Conservation (phyloP, 768 basidiomycete genomes). For the Suillus lakei region DNA sequence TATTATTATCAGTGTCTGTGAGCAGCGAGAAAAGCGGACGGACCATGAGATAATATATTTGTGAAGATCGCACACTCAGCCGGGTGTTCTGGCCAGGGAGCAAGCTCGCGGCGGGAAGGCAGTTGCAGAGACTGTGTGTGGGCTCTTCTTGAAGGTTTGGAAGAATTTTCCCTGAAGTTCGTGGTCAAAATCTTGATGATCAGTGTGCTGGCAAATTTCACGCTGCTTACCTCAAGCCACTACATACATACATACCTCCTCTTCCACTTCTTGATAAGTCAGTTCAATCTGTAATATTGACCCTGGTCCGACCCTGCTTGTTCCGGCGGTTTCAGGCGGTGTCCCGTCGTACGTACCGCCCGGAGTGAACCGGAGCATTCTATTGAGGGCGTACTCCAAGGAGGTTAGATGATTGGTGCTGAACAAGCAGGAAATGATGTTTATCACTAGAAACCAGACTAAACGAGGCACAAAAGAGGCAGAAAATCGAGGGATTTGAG, state of each 20-base stretch:
- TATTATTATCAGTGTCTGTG: background rate
- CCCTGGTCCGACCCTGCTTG: conserved; percentile 2
- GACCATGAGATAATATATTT: background rate
- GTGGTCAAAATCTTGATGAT: background rate
- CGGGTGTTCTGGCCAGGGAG: background rate
- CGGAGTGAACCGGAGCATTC: conserved; percentile 10
- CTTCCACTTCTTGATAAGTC: background rate
- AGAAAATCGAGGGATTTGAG: background rate
- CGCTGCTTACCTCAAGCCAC: background rate
- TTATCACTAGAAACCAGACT: background rate
- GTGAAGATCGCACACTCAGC: background rate
- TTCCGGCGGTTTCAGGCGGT: conserved; percentile 9
- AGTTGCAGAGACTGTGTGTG: background rate
- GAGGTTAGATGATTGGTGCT: conserved; percentile 6
- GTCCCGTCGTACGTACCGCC: conserved; percentile 1
- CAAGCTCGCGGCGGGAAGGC: too few relatives aligned
- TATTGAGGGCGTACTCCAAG: background rate
- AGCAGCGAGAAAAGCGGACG: background rate
- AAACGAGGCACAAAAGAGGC: background rate
- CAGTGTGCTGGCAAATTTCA: background rate
- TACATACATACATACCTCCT: background rate
- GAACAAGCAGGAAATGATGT: background rate
- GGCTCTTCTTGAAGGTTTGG: background rate
- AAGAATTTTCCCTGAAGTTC: background rate
- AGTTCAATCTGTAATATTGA: background rate